Percentiles rank a stretch among this genome's conserved stretches.
Evolutionary conservation across 306 rosid genomes (phyloP).

Genomic region (Castanospermum australe): DNA sequence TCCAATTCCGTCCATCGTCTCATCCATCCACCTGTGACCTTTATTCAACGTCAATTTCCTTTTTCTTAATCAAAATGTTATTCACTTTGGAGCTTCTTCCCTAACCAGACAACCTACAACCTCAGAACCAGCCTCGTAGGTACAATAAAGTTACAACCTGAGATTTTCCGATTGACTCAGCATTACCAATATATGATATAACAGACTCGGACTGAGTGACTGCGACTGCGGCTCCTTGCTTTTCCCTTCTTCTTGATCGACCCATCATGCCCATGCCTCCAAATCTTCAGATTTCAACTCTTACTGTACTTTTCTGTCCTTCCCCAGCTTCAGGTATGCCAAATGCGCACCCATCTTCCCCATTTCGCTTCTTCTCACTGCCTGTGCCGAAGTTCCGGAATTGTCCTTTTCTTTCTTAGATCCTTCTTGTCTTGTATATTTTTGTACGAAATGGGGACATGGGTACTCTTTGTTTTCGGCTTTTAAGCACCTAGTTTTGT

Average conservation of each 20-base stretch:
- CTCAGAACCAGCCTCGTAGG: constrained; percentile 20
- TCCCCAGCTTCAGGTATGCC: constrained; percentile 22
- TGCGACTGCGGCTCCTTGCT: neutral
- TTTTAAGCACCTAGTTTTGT: neutral
- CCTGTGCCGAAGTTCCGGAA: neutral
- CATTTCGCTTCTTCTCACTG: neutral
- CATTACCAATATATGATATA: too few relatives aligned
- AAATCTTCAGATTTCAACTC: constrained; percentile 15
- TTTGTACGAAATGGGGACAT: too few relatives aligned
- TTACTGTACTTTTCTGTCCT: too few relatives aligned
- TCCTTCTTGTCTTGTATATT: constrained; percentile 6
- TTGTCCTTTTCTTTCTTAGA: neutral
- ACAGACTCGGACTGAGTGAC: too few relatives aligned
- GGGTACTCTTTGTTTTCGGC: neutral
- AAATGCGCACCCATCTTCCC: neutral
- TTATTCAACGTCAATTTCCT: too few relatives aligned
- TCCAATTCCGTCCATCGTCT: too few relatives aligned
- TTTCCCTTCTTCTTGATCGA: neutral
- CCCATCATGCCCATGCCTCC: constrained; percentile 14
- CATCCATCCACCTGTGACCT: too few relatives aligned
- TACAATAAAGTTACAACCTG: neutral
- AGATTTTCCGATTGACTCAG: constrained; percentile 34
- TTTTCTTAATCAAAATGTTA: too few relatives aligned
- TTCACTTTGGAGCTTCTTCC: too few relatives aligned
- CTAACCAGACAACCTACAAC: too few relatives aligned